Base-by-base conservation (phyloP, 108 stramenopile genomes). In the Discostella pseudostelligera region DNA sequence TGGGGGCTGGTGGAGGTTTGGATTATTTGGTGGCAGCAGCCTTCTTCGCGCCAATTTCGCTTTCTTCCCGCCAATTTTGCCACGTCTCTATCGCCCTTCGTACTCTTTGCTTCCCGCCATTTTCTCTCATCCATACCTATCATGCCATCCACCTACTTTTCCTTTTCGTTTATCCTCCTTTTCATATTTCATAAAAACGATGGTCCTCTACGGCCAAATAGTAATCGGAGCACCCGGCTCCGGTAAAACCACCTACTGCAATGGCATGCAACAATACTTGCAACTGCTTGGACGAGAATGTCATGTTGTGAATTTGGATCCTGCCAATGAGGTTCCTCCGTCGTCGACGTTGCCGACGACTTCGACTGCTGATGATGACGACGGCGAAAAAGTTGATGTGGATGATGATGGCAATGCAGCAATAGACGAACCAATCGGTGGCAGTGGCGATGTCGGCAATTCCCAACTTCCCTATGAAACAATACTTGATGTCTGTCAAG, bases 201-300 rank as follows among this genome's bases (percentile, higher is more conserved):
- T 83, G 84, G 63, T 65, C 25, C 62, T 89, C 14, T 94, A 90
- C 74, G 98, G 98, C 8, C 96, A 97, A 78, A 88, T 97, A 45
- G 90, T 97, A 25, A 89, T 96, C 10, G 98, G 98, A 1, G 95
- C 97, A 9, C 98, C 98, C 7, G 98, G 98, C 17, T 66, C 92
- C 43, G 97, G 98, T 19, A 99, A 99, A 79, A 97, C 93, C n/a
- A 89, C 88, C 5, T 97, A 95, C 61, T 99, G 98, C 89, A 74
- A 84, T 55, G 98, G 97, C 8, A 97, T 99, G 94, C 82, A 87
- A 53, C 89, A 94, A 65, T 98, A 97, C 76, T 72, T 97, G n/a
- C 74, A 81, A 22, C 54, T 83, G 13, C 53, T 97, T 35, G 96
- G 96, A 6, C 70, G 97, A 60, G 84, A 95, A 49, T 83, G 87